phyloP scores from a whole-genome alignment of 2,329 filamentous ascomycete species.

The Fusarium newnesense region DNA sequence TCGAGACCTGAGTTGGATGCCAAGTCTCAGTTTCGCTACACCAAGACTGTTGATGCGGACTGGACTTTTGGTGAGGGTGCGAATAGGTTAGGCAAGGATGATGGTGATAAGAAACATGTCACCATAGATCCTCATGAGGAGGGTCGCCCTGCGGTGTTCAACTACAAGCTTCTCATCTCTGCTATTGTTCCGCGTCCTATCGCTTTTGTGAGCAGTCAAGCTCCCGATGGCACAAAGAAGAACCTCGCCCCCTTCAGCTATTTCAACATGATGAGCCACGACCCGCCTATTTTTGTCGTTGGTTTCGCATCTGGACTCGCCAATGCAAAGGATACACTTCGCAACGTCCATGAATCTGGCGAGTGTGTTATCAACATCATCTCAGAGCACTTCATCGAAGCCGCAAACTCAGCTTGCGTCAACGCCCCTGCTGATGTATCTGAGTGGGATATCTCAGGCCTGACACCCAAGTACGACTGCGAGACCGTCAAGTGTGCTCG shows the following conservation, averaged over 20 bases:
- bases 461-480: slow-evolving; percentile 74
- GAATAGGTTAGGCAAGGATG: slow-evolving; percentile 58
- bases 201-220: slow-evolving; percentile 67
- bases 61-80: slow-evolving; percentile 75
- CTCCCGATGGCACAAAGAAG: slow-evolving; percentile 66
- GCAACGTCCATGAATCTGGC: slow-evolving; percentile 74
- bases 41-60: slow-evolving; percentile 69
- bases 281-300: slow-evolving; percentile 83
- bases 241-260: slow-evolving; percentile 93
- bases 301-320: slow-evolving; percentile 59
- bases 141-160: slow-evolving; percentile 73
- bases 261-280: slow-evolving; percentile 84
- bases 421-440: slow-evolving; percentile 80
- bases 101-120: slow-evolving; percentile 65
- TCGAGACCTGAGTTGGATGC: slow-evolving; percentile 70
- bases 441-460: slow-evolving; percentile 83
- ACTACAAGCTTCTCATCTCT: slow-evolving; percentile 94
- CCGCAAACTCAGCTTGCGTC: slow-evolving; percentile 82
- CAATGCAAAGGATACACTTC: slow-evolving; percentile 80
- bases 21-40: slow-evolving; percentile 61
- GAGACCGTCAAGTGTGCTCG: slow-evolving; percentile 75
- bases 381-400: slow-evolving; percentile 84
- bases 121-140: slow-evolving; percentile 83
- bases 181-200: slow-evolving; percentile 86
- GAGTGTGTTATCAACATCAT: slow-evolving; percentile 93